A percentile compares a stretch with the other conserved stretches of the same genome.
Evolutionary conservation across 257 asterid genomes (phyloP).

Genomic region (Solanum clarkiae): DNA sequence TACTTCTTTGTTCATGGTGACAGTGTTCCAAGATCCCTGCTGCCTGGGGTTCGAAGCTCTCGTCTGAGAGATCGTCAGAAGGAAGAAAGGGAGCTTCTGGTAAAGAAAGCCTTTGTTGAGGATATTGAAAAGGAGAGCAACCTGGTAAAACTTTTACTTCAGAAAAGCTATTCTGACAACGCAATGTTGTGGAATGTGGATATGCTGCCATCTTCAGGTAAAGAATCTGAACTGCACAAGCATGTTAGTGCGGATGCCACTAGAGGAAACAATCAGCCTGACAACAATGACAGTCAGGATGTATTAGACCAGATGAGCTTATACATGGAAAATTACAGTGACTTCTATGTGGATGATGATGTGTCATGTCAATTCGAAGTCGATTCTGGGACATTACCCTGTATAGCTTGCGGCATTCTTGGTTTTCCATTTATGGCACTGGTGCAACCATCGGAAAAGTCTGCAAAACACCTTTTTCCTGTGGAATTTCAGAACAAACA

Average conservation of each 20-base stretch:
- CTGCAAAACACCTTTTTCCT: conserved; percentile 27
- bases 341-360: conserved; percentile 59
- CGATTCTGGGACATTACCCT: conserved; percentile 89
- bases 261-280: conserved; percentile 22
- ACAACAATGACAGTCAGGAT: conserved; percentile 18
- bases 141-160: conserved; percentile 41
- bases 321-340: conserved; percentile 35
- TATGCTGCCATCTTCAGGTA: conserved; percentile 54
- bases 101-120: conserved; percentile 76
- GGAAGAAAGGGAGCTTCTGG: conserved; percentile 82
- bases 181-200: conserved; percentile 72
- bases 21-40: conserved; percentile 94
- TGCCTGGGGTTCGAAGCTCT: conserved; percentile 87
- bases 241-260: conserved; percentile 18
- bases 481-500: conserved; percentile 13
- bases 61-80: conserved; percentile 79
- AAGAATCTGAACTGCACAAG: conserved; percentile 39
- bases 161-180: conserved; percentile 38
- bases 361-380: conserved; percentile 69
- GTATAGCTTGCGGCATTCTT: conserved; percentile 95
- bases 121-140: conserved; percentile 73
- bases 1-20: conserved; percentile 7
- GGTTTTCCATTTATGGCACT: conserved; percentile 97
- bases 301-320: conserved; percentile 38
- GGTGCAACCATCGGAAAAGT: conserved; percentile 65